Evolutionary conservation across 140 eudicot species (phyloP).

Genomic region (Stevia rebaudiana): DNA sequence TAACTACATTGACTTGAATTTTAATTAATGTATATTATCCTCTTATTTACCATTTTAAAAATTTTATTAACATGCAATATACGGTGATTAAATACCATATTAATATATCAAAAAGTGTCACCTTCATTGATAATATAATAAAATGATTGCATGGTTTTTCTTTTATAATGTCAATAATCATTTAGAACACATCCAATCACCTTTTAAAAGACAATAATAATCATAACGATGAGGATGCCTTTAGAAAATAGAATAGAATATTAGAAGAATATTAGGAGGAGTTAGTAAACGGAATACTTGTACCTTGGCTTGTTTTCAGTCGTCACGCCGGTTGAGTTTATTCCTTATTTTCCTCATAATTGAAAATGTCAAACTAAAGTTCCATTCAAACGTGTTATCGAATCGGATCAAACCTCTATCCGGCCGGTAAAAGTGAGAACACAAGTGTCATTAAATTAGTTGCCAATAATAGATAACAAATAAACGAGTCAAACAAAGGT

Average conservation of each 20-base stretch:
- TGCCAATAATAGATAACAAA: no score
- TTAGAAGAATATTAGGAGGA: background rate
- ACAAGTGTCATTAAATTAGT: no score
- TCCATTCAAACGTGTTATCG: background rate
- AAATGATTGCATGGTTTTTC: background rate
- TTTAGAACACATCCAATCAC: slow-evolving; percentile 1
- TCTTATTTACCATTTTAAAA: background rate
- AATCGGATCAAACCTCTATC: no score
- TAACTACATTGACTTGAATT: background rate
- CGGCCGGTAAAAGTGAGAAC: no score
- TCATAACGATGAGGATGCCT: background rate
- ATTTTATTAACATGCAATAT: background rate
- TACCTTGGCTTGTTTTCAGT: slow-evolving; percentile 10
- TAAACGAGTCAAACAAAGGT: no score
- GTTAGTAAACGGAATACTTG: slow-evolving; percentile 29
- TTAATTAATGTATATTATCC: background rate
- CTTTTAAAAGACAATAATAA: slow-evolving; percentile 6
- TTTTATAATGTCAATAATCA: background rate
- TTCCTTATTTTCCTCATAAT: background rate
- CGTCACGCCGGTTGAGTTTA: slow-evolving; percentile 29
- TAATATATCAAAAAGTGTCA: background rate
- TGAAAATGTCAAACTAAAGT: slow-evolving; percentile 22
- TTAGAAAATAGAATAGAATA: background rate
- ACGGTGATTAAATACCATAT: background rate
- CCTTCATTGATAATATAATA: background rate